phyloP scores from a whole-genome alignment of 345 rosid species.

The Excoecaria agallocha region DNA sequence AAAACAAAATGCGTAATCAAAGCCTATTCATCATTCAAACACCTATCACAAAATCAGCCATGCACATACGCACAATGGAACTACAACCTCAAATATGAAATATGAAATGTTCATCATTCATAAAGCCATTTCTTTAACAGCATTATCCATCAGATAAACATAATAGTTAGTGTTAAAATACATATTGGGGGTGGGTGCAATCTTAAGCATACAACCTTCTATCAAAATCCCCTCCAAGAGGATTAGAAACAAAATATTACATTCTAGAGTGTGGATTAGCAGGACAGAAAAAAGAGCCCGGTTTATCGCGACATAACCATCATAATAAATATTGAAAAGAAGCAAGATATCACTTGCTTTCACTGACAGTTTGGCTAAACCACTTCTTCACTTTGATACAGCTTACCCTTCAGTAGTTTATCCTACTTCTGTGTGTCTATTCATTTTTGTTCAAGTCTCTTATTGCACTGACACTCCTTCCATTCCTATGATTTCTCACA shows the following conservation, averaged over 20 bases:
- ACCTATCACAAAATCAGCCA: not conserved
- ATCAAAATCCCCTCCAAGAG: conserved; percentile 26
- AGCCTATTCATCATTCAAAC: too few species aligned
- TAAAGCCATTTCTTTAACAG: not conserved
- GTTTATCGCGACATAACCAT: conserved; percentile 19
- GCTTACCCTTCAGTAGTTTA: conserved; percentile 22
- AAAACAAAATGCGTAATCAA: too few species aligned
- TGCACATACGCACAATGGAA: not conserved
- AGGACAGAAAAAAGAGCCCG: conserved; percentile 43
- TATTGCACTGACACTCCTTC: conserved; percentile 14
- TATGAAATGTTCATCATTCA: too few species aligned
- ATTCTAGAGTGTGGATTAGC: conserved; percentile 26
- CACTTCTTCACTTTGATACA: conserved; percentile 17
- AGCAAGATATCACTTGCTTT: conserved; percentile 18
- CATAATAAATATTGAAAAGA: conserved; percentile 1
- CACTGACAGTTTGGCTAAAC: conserved; percentile 7
- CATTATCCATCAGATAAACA: conserved; percentile 8
- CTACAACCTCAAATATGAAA: not conserved
- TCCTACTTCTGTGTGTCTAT: conserved; percentile 12
- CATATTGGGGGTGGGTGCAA: conserved; percentile 16
- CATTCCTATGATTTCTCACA: not conserved
- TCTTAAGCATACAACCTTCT: conserved; percentile 24
- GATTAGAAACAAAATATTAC: conserved; percentile 20
- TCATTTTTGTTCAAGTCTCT: conserved; percentile 20
- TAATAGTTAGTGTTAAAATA: conserved; percentile 13